phyloP scores from a whole-genome alignment of 345 rosid genomes.

The Turnera subulata region DNA sequence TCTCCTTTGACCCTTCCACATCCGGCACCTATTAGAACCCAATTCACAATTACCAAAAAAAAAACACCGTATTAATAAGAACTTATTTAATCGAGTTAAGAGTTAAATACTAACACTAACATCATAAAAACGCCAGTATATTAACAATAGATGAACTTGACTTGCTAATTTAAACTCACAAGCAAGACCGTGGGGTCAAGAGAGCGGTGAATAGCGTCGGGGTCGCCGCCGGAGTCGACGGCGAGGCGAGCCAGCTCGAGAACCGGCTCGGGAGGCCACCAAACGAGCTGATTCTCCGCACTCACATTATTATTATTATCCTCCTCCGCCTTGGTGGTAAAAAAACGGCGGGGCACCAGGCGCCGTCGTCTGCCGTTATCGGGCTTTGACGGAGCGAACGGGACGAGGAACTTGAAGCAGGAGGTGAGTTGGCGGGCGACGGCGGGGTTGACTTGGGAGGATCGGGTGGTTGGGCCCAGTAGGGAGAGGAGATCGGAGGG shows the following conservation, averaged over 20 bases:
- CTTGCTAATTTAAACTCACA: constrained; percentile 31
- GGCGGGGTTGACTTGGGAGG: constrained; percentile 48
- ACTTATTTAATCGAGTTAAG: neutral
- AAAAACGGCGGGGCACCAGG: neutral
- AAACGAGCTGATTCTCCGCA: constrained; percentile 56
- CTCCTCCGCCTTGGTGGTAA: too few species aligned
- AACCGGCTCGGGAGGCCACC: constrained; percentile 91
- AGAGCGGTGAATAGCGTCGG: constrained; percentile 53
- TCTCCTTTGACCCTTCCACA: constrained; percentile 42
- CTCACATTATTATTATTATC: neutral
- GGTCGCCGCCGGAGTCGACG: constrained; percentile 84
- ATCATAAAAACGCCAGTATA: neutral
- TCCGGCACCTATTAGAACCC: constrained; percentile 58
- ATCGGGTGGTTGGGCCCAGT: constrained; percentile 43
- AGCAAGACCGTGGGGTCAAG: constrained; percentile 65
- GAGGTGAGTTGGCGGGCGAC: constrained; percentile 52
- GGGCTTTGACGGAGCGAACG: constrained; percentile 34
- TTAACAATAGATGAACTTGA: neutral
- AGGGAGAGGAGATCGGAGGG: constrained; percentile 68
- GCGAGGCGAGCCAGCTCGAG: constrained; percentile 87
- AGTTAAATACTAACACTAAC: neutral
- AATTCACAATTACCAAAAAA: neutral
- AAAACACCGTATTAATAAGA: neutral
- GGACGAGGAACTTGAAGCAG: constrained; percentile 77
- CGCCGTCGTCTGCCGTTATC: constrained; percentile 1